A percentile compares a stretch with the other conserved stretches of the same genome.
These are phyloP conservation scores for Beta vulgaris DNA, from an alignment of 148 eudicot species.

Conservation along the genomic window DNA sequence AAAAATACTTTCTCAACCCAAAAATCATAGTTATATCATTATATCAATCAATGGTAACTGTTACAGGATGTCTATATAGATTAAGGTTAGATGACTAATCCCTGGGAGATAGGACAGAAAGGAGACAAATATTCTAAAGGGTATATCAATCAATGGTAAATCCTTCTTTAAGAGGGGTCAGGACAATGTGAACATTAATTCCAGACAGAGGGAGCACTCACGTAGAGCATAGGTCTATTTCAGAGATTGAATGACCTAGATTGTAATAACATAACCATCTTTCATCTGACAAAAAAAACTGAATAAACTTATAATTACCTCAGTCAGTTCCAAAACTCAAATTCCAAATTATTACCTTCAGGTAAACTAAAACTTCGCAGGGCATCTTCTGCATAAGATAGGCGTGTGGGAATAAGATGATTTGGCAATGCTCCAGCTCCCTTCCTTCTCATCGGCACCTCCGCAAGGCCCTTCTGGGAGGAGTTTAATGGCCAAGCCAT, in stretches of 20 bases:
- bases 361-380: constrained; percentile 76
- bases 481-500: constrained; percentile 80
- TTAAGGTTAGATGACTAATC: too few relatives aligned
- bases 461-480: constrained; percentile 37
- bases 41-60: too few relatives aligned
- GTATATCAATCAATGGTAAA: too few relatives aligned
- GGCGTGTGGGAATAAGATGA: constrained; percentile 60
- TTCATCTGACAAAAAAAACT: neutral
- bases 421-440: constrained; percentile 40
- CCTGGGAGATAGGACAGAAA: too few relatives aligned
- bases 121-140: too few relatives aligned
- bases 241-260: neutral
- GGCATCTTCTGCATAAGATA: constrained; percentile 83
- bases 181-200: too few relatives aligned
- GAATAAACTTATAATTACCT: neutral
- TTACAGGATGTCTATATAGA: too few relatives aligned
- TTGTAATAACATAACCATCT: neutral
- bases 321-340: neutral
- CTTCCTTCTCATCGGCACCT: constrained; percentile 30
- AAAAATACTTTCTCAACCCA: too few relatives aligned
- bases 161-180: too few relatives aligned
- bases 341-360: constrained; percentile 50
- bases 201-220: too few relatives aligned
- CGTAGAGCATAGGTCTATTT: neutral
- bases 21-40: too few relatives aligned